These are phyloP conservation scores for Acacia crassicarpa DNA, from an alignment of 306 rosid species.

Conservation along the genomic window DNA sequence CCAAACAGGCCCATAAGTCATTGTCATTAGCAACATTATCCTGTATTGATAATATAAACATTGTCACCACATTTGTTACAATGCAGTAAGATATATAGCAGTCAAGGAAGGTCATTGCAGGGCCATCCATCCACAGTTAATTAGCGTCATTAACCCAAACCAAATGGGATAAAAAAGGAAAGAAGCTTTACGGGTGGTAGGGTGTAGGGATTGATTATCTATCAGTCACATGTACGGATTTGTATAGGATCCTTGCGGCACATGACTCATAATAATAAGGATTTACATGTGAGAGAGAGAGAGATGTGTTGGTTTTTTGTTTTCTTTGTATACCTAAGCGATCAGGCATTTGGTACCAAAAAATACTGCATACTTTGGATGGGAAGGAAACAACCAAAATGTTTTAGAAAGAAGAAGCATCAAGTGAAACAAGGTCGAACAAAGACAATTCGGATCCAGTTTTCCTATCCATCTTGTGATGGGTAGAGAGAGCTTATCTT, in stretches of 20 bases:
- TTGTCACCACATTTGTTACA: not conserved
- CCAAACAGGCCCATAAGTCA: too few relatives aligned
- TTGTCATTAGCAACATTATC: too few relatives aligned
- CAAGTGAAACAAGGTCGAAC: not conserved
- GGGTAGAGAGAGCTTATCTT: too few relatives aligned
- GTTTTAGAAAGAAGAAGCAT: not conserved
- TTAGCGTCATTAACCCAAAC: not conserved
- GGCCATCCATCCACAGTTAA: not conserved
- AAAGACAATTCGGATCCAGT: too few relatives aligned
- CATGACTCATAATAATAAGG: not conserved
- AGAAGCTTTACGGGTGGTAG: not conserved
- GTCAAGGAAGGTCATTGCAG: not conserved
- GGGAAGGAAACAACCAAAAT: not conserved
- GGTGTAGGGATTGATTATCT: not conserved
- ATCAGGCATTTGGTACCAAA: not conserved
- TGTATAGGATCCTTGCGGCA: not conserved
- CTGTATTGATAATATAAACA: not conserved
- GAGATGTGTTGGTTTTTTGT: not conserved
- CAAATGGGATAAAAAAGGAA: not conserved
- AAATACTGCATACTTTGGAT: not conserved
- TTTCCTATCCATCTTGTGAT: too few relatives aligned
- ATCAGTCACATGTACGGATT: not conserved
- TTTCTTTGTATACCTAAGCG: not conserved
- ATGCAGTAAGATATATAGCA: not conserved
- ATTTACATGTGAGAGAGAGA: not conserved